Conservation (phyloP, 345 rosid species). For the Cardamine occulta region DNA sequence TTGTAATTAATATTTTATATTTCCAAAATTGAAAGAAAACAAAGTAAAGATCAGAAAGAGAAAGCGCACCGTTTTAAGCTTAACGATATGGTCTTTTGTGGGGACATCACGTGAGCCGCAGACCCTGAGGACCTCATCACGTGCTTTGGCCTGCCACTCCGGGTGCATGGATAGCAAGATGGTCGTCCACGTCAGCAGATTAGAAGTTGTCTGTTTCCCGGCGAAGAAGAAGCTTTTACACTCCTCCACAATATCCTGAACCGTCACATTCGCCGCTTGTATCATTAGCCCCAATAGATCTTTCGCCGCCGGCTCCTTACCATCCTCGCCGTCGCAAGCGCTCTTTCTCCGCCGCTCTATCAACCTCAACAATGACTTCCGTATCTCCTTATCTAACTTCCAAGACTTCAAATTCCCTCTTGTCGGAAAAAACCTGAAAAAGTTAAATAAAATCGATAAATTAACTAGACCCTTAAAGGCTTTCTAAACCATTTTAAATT, state of each 20-base stretch:
- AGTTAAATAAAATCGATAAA: background rate
- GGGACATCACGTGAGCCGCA: conserved; percentile 83
- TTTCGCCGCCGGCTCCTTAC: conserved; percentile 40
- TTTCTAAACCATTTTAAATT: background rate
- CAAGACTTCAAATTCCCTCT: conserved; percentile 68
- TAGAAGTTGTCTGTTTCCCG: conserved; percentile 88
- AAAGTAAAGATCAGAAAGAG: conserved; percentile 11
- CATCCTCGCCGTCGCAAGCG: background rate
- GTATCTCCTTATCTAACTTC: conserved; percentile 71
- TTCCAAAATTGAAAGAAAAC: conserved; percentile 2
- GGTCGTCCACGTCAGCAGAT: conserved; percentile 83
- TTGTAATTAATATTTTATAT: background rate
- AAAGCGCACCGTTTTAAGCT: conserved; percentile 70
- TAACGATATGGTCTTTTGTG: conserved; percentile 69
- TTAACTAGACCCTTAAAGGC: background rate
- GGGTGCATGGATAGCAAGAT: conserved; percentile 80
- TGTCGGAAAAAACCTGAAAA: conserved; percentile 69
- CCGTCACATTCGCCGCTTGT: conserved; percentile 52
- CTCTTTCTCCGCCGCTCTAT: conserved; percentile 53
- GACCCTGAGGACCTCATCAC: conserved; percentile 76
- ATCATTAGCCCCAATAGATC: conserved; percentile 65
- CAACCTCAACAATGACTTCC: conserved; percentile 61
- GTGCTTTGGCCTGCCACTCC: conserved; percentile 84
- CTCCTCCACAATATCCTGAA: conserved; percentile 72
- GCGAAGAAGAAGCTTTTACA: conserved; percentile 95